Percentiles rank a stretch among this genome's conserved stretches.
Evolutionary conservation across 169 alveolate species (phyloP).

Genomic region (Eimeria necatrix): DNA sequence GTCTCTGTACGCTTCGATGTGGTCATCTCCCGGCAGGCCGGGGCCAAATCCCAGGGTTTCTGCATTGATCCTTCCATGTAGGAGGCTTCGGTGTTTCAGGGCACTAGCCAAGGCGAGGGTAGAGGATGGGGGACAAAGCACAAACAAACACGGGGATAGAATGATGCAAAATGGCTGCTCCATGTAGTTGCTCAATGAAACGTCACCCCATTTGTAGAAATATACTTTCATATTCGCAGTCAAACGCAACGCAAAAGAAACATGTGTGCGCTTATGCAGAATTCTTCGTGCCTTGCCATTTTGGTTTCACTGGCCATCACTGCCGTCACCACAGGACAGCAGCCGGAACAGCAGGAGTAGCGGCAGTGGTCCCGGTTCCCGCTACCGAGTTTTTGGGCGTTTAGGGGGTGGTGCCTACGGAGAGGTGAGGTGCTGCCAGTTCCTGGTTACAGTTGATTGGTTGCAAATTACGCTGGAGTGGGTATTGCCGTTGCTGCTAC

Average conservation of each 20-base stretch:
- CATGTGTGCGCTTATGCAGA: not conserved
- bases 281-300: conserved; percentile 58
- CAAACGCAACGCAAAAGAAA: not conserved
- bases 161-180: too few relatives aligned
- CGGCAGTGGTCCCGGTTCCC: not conserved
- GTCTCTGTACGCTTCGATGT: conserved; percentile 49
- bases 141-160: too few relatives aligned
- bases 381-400: conserved; percentile 32
- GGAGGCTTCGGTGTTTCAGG: not conserved
- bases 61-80: conserved; percentile 57
- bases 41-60: not conserved
- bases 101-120: not conserved
- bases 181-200: too few relatives aligned
- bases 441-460: not conserved
- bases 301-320: conserved; percentile 33
- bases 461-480: not conserved
- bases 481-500: not conserved
- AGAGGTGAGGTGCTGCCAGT: conserved; percentile 41
- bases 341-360: not conserved
- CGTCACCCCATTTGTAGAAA: too few relatives aligned
- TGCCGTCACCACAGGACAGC: not conserved
- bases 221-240: too few relatives aligned
- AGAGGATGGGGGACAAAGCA: too few relatives aligned
- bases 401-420: conserved; percentile 71
- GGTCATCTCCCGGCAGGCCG: conserved; percentile 12